Percentiles rank a stretch among this genome's conserved stretches.
These are phyloP conservation scores for Curvularia sp. DNA, from an alignment of 2,329 filamentous ascomycete genomes.

Conservation along the genomic window DNA sequence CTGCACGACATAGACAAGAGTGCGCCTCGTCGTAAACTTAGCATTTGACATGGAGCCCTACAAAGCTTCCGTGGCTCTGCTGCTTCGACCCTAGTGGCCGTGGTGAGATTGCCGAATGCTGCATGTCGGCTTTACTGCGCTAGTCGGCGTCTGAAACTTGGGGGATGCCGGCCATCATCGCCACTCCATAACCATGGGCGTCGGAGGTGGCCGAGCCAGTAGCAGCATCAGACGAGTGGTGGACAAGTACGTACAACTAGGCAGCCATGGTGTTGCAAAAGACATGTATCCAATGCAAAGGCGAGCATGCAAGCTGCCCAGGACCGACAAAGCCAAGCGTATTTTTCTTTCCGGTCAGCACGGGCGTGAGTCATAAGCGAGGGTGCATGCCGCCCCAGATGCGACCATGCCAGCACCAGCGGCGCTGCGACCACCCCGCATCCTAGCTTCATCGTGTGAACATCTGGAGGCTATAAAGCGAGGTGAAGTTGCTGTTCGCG, in stretches of 20 bases:
- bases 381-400: slow-evolving; percentile 17
- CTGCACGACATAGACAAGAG: not conserved
- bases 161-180: not conserved
- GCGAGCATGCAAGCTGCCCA: slow-evolving; percentile 20
- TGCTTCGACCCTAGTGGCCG: not conserved
- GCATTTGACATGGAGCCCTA: not conserved
- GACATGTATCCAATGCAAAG: slow-evolving; percentile 8
- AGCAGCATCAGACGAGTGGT: too few relatives aligned
- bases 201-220: not conserved
- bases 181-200: not conserved
- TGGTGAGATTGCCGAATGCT: not conserved
- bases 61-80: not conserved
- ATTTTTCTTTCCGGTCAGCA: slow-evolving; percentile 28
- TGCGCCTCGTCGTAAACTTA: not conserved
- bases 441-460: slow-evolving; percentile 8
- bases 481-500: slow-evolving; percentile 6
- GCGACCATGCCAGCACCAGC: slow-evolving; percentile 3
- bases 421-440: slow-evolving; percentile 8
- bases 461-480: slow-evolving; percentile 1
- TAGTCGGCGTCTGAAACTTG: not conserved
- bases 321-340: slow-evolving; percentile 11
- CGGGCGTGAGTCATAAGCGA: slow-evolving; percentile 35
- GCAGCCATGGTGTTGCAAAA: not conserved
- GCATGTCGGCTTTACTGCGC: slow-evolving; percentile 1
- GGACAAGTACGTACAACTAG: too few relatives aligned